Evolutionary conservation across 2,329 filamentous ascomycete species (phyloP).

Genomic region (Acrodontium crateriforme): DNA sequence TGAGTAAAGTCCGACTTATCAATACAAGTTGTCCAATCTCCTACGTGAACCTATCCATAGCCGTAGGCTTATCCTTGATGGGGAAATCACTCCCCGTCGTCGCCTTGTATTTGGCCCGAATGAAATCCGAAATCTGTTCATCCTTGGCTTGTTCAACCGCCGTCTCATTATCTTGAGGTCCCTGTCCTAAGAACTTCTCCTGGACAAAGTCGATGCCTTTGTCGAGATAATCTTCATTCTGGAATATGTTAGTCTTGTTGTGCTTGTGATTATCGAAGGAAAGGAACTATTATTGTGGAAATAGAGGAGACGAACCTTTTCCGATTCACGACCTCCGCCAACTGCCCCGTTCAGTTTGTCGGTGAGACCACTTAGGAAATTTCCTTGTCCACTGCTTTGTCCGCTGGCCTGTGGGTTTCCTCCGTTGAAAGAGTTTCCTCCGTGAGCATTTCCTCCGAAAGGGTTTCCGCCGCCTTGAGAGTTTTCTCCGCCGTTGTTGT

Average conservation of each 20-base stretch:
- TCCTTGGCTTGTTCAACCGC: constrained; percentile 75
- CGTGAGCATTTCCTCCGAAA: constrained; percentile 2
- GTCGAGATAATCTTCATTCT: constrained; percentile 49
- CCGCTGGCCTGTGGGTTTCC: not conserved
- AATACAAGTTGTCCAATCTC: too few species aligned
- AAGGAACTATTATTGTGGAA: too few species aligned
- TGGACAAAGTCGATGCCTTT: constrained; percentile 76
- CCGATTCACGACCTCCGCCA: constrained; percentile 58
- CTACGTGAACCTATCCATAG: constrained; percentile 16
- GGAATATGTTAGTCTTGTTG: not conserved
- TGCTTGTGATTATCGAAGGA: constrained; percentile 52
- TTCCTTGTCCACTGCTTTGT: constrained; percentile 20
- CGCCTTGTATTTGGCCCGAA: constrained; percentile 57
- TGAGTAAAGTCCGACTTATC: too few species aligned
- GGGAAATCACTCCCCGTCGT: constrained; percentile 55
- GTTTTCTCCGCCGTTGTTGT: constrained; percentile 17
- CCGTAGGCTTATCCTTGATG: constrained; percentile 52
- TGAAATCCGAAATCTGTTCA: constrained; percentile 59
- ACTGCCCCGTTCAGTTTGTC: constrained; percentile 59
- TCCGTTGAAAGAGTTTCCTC: not conserved
- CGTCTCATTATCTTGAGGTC: constrained; percentile 53
- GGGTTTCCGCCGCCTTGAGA: constrained; percentile 13
- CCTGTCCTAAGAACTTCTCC: constrained; percentile 57
- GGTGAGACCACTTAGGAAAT: constrained; percentile 44
- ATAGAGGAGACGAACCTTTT: too few species aligned